phyloP scores from a whole-genome alignment of 2,329 filamentous ascomycete species.

The Cercospora sp. region DNA sequence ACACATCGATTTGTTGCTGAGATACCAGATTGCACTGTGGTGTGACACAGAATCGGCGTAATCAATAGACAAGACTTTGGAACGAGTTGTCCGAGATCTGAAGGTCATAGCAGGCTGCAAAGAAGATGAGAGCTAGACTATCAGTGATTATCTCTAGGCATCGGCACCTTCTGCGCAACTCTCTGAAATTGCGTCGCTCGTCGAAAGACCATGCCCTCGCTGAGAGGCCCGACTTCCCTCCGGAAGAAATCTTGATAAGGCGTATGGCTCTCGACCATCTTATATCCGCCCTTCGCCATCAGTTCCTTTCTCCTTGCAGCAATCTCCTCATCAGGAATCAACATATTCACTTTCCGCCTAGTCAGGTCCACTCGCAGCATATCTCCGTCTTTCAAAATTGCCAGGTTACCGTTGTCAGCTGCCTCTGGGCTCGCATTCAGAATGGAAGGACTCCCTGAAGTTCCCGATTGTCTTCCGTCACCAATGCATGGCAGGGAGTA shows the following conservation, averaged over 20 bases:
- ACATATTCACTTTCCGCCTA: constrained; percentile 52
- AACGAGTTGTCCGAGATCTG: too few species aligned
- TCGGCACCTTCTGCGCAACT: constrained; percentile 32
- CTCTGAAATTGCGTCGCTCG: constrained; percentile 33
- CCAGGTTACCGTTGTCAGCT: constrained; percentile 56
- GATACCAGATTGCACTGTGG: neutral
- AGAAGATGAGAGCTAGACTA: neutral
- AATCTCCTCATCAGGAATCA: constrained; percentile 49
- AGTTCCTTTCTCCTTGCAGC: constrained; percentile 41
- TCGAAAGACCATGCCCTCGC: constrained; percentile 38
- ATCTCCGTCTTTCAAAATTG: constrained; percentile 54
- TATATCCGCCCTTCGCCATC: constrained; percentile 33
- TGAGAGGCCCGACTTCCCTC: constrained; percentile 35
- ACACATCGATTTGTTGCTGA: neutral
- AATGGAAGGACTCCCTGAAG: constrained; percentile 57
- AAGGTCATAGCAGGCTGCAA: neutral
- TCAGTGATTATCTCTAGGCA: constrained; percentile 37
- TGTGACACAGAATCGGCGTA: neutral
- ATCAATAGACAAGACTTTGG: neutral
- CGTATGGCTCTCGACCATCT: constrained; percentile 34
- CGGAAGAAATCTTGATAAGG: constrained; percentile 38
- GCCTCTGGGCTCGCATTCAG: constrained; percentile 59
- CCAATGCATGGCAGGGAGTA: constrained; percentile 53
- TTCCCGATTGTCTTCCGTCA: constrained; percentile 58
- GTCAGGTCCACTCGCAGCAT: constrained; percentile 53